Conservation (phyloP, 1,139 yeast species). For the Geotrichum bryndzae region DNA sequence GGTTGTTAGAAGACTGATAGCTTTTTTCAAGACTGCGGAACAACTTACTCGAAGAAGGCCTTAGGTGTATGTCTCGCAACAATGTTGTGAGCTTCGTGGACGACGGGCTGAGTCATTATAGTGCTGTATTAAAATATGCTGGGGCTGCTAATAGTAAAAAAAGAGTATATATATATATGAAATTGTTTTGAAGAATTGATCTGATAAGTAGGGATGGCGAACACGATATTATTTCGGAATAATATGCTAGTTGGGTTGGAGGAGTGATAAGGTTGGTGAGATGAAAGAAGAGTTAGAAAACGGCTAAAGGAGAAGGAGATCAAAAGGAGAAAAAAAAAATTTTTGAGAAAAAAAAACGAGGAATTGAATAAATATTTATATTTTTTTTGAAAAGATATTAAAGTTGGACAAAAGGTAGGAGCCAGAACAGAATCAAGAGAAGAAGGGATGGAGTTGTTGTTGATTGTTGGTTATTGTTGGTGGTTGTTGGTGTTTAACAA, state of each 20-base stretch:
- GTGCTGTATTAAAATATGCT: neutral
- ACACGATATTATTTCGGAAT: neutral
- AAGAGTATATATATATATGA: neutral
- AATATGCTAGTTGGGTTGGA: neutral
- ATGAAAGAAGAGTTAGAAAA: neutral
- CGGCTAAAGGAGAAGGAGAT: neutral
- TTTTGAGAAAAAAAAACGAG: neutral
- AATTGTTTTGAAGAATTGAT: neutral
- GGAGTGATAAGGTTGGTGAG: neutral
- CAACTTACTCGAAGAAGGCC: slow-evolving; percentile 57
- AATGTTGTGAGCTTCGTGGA: slow-evolving; percentile 76
- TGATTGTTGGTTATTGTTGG: neutral
- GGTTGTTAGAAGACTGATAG: slow-evolving; percentile 41
- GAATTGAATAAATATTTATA: neutral
- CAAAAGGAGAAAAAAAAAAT: neutral
- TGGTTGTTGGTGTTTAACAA: neutral
- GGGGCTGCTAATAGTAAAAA: neutral
- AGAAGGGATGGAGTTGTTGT: neutral
- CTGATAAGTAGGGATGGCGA: neutral
- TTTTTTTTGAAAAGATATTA: neutral
- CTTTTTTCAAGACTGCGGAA: slow-evolving; percentile 49
- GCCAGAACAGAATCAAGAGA: neutral
- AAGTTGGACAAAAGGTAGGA: neutral
- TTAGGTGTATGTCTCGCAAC: slow-evolving; percentile 61
- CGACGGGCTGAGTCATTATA: slow-evolving; percentile 30